Conservation (phyloP, 305 asterid species). For the Ajuga reptans region DNA sequence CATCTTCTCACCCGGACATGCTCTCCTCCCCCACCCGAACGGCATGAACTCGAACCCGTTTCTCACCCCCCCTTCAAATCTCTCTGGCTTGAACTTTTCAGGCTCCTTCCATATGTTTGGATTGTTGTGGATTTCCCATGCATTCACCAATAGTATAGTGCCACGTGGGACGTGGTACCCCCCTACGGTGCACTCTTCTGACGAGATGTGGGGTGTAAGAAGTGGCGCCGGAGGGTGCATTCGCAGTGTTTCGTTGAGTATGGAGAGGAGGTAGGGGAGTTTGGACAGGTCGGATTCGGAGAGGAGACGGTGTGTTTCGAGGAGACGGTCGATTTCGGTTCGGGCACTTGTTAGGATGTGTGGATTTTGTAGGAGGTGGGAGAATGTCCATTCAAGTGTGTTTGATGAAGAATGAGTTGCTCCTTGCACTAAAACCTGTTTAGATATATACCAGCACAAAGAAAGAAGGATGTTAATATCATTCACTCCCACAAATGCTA, state of each 20-base stretch:
- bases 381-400: conserved; percentile 45
- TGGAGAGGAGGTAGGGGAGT: conserved; percentile 35
- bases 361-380: conserved; percentile 36
- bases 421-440: conserved; percentile 45
- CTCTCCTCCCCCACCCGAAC: conserved; percentile 59
- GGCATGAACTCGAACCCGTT: conserved; percentile 39
- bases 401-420: conserved; percentile 40
- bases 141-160: conserved; percentile 39
- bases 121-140: conserved; percentile 40
- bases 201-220: conserved; percentile 37
- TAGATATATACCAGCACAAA: not conserved
- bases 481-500: too few species aligned
- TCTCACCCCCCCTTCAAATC: conserved; percentile 31
- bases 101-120: conserved; percentile 32
- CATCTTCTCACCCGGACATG: conserved; percentile 54
- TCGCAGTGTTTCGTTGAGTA: conserved; percentile 40
- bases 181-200: conserved; percentile 25
- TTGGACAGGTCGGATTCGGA: conserved; percentile 26
- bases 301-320: conserved; percentile 33
- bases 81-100: conserved; percentile 30
- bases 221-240: conserved; percentile 42
- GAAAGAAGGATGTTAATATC: not conserved
- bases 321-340: conserved; percentile 28
- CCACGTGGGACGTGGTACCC: conserved; percentile 33
- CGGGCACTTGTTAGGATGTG: conserved; percentile 25